Evolutionary conservation across 257 asterid genomes (phyloP), one percentile per base, ranked within the genome.

Genomic region (Solanum neorickii): DNA sequence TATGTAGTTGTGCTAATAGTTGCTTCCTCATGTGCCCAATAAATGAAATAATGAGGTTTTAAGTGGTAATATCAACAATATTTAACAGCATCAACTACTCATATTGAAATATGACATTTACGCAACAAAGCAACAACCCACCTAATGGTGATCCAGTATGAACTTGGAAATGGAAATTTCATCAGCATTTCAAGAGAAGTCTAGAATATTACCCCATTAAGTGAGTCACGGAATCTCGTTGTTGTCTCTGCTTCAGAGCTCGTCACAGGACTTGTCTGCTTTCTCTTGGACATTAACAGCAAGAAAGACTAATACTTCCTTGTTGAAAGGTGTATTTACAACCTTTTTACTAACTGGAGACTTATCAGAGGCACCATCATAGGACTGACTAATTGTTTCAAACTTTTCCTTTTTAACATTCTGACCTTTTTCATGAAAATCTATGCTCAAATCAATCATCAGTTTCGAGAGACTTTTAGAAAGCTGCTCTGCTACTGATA

Each of bases 401-500:
- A 97, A 95, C 25, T 95, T 91, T 87, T 95, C 91, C 90, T 86
- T 94, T 90, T 93, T 97, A 1, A 91, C 91, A 82, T 92, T 95
- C 72, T 91, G 92, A 37, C 85, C 83, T 87, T 90, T 91, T 87
- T 86, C 94, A 87, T 91, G 91, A 85, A 93, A 89, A 41, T 93
- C 92, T 46, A 97, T 88, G 87, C 93, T 92, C 90, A 97, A 91
- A 87, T 91, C 91, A 85, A 94, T 91, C 98, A 97, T 92, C 91
- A 94, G 99, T 87, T 93, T 92, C 10, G 94, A 89, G 88, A 95
- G 97, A 80, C 94, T 93, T 87, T 92, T 95, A 69, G 99, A 94
- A 83, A 94, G 98, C 80, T 95, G 96, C 91, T 95, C 97, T 88
- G 97, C 99, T 86, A 95, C 97, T 75, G 93, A 90, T 90, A 97